These are phyloP conservation scores for Cercospora beticola DNA, from an alignment of 2,329 filamentous ascomycete species.

Conservation along the genomic window DNA sequence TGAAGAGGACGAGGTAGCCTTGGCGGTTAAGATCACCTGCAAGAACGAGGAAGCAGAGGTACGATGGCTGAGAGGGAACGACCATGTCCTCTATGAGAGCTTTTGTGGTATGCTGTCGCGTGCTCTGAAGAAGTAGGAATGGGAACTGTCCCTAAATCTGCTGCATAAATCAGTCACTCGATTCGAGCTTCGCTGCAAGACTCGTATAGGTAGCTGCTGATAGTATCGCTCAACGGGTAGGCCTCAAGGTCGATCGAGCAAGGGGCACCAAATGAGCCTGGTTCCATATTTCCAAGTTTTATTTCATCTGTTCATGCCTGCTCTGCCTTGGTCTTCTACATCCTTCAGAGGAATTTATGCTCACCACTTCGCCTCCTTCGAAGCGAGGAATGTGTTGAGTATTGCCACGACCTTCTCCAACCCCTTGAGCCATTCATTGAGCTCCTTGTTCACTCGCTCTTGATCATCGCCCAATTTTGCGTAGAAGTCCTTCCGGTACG, in stretches of 20 bases:
- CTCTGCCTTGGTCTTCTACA: not conserved
- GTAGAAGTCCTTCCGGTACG: slow-evolving; percentile 93
- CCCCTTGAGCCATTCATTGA: slow-evolving; percentile 71
- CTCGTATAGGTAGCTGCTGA: not conserved
- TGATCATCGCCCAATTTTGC: slow-evolving; percentile 72
- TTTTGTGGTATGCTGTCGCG: slow-evolving; percentile 75
- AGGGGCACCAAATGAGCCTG: not conserved
- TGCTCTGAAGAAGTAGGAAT: slow-evolving; percentile 19
- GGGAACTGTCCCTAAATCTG: not conserved
- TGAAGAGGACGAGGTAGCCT: slow-evolving; percentile 37
- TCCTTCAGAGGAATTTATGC: not conserved
- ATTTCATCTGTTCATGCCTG: not conserved
- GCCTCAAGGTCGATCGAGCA: not conserved
- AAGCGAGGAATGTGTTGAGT: slow-evolving; percentile 63
- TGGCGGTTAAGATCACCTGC: slow-evolving; percentile 45
- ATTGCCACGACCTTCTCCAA: slow-evolving; percentile 78
- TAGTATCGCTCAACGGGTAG: not conserved
- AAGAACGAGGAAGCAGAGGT: slow-evolving; percentile 45
- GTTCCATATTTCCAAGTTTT: not conserved
- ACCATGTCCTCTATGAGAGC: slow-evolving; percentile 77
- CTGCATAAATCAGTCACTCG: not conserved
- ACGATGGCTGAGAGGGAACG: slow-evolving; percentile 74
- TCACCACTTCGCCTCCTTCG: slow-evolving; percentile 49
- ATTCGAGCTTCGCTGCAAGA: not conserved
- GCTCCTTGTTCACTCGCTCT: slow-evolving; percentile 60